Evolutionary conservation across 116 monocot genomes (phyloP).

Genomic region (Dioscorea cayenensis): DNA sequence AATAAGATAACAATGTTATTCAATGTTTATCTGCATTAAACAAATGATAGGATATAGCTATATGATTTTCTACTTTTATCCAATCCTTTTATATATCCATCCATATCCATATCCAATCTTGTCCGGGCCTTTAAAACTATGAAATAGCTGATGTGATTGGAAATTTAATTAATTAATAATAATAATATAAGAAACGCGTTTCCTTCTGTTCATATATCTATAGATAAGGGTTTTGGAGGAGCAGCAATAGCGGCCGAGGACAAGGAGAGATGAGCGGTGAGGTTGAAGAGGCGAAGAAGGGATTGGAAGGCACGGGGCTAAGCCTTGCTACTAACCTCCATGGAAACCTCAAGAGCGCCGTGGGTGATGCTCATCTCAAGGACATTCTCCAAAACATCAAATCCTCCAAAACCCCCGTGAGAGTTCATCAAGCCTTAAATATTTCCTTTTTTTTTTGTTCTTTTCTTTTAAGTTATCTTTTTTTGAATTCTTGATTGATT

Average conservation of each 20-base stretch:
- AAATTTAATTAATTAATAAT: too few species aligned
- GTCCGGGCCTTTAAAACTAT: too few species aligned
- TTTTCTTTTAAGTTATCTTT: background rate
- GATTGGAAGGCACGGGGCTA: background rate
- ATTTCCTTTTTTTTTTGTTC: background rate
- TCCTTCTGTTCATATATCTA: too few species aligned
- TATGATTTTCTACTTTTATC: too few species aligned
- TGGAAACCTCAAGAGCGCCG: conserved; percentile 6
- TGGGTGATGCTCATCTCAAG: background rate
- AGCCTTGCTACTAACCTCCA: background rate
- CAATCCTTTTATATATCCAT: too few species aligned
- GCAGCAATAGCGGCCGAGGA: background rate
- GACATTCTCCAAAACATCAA: conserved; percentile 3
- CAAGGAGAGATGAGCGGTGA: background rate
- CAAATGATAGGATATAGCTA: too few species aligned
- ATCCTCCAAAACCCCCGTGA: conserved; percentile 5
- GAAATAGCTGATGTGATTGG: too few species aligned
- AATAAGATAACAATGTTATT: too few species aligned
- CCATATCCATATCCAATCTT: too few species aligned
- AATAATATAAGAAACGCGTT: too few species aligned
- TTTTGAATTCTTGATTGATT: conserved; percentile 3
- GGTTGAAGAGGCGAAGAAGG: conserved; percentile 2
- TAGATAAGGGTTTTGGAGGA: background rate
- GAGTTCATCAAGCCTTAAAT: background rate
- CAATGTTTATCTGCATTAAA: too few species aligned